Base-by-base conservation (phyloP, 1,139 yeast species). In the Protomyces macrosporus region DNA sequence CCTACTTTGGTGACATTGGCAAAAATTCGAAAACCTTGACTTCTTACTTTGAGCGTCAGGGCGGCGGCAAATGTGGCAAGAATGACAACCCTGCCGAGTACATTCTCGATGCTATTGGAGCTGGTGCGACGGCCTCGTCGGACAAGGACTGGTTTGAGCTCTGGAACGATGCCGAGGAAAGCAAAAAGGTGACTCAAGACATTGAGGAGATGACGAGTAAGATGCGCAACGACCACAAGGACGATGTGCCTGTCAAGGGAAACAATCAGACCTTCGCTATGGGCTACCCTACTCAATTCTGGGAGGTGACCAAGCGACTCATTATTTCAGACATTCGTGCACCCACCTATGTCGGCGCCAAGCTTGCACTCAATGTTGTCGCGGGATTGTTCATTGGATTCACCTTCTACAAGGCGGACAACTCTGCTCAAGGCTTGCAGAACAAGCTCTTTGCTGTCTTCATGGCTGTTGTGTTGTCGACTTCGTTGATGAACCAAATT, bases 1-100 rank as follows among this genome's bases (percentile, higher is more conserved):
- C 86, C 14, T 88, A 88, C 74, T 88, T 87, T 72, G 95, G 95
- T 60, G 90, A 86, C 60, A 80, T 88, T 71, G 95, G 95, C 64
- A 75, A 79, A 51, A 82, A 83, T 71, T 86, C 89, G 64, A 73
- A 75, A 57, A 78, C 82, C 3, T 78, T 88, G 75, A 83, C 86
- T 65, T 75, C 82, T 67, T 88, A 88, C 74, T 88, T 88, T 72
- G 93, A 87, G 71, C 72, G 75, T 16, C 75, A 86, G 70, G 93
- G 91, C 4, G 86, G 90, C 45, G 83, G 83, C 56, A 75, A 75
- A 60, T 85, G 87, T 75, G 90, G 88, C 7, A 77, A 78, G 16
- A 82, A 80, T 62, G 89, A 87, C 14, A 86, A 86, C 70, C 91
- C 91, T 6, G 91, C 91, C 6, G 93, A 87, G 73, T 86, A 90